Evolutionary conservation across 192 early-diverging fungal species (phyloP).

Genomic region (Coemansia sp.): DNA sequence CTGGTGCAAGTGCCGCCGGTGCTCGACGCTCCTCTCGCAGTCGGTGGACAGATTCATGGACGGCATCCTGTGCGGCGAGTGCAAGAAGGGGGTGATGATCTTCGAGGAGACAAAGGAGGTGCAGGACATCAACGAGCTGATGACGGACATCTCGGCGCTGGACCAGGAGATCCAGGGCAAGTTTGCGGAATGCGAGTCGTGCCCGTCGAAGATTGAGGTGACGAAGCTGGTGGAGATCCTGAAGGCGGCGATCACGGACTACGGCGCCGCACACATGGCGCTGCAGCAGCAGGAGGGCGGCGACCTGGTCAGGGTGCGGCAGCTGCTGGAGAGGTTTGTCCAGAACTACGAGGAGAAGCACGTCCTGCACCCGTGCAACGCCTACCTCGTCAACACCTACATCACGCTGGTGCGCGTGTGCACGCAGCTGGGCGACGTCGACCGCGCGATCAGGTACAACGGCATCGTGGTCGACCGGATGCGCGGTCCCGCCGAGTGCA

Average conservation of each 20-base stretch:
- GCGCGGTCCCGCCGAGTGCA: constrained; percentile 25
- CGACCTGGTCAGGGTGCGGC: constrained; percentile 39
- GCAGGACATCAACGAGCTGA: constrained; percentile 60
- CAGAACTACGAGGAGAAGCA: constrained; percentile 50
- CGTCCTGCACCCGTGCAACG: constrained; percentile 57
- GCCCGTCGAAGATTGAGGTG: constrained; percentile 50
- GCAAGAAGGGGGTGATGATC: constrained; percentile 59
- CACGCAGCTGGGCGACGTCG: constrained; percentile 38
- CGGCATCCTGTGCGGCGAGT: constrained; percentile 64
- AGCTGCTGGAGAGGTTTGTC: constrained; percentile 54
- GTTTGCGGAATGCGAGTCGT: constrained; percentile 57
- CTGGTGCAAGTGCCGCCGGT: constrained; percentile 77
- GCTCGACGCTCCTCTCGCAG: constrained; percentile 61
- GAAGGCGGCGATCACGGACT: constrained; percentile 57
- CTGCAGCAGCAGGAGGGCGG: constrained; percentile 44
- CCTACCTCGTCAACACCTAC: constrained; percentile 53
- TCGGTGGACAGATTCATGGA: constrained; percentile 72
- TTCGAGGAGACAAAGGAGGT: constrained; percentile 64
- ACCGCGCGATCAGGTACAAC: constrained; percentile 53
- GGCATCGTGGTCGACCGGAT: constrained; percentile 50
- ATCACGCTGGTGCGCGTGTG: constrained; percentile 43
- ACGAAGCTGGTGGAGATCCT: constrained; percentile 54
- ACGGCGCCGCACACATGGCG: constrained; percentile 39
- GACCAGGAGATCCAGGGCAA: constrained; percentile 62
- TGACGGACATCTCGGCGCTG: constrained; percentile 52